Evolutionary conservation across 2,329 filamentous ascomycete species (phyloP).

Genomic region (Claviceps sp.): DNA sequence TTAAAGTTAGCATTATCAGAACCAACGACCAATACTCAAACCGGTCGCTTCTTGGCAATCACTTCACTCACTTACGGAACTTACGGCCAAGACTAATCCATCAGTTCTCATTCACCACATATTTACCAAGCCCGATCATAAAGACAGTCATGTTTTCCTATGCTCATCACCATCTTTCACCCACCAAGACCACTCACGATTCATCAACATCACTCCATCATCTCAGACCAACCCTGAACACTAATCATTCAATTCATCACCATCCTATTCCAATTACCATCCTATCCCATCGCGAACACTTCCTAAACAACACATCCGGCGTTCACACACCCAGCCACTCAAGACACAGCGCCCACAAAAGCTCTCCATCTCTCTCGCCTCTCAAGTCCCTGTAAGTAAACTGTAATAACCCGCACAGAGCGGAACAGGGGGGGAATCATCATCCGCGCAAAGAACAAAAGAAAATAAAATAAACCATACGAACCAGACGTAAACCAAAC

Average conservation of each 20-base stretch:
- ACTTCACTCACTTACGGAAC: no score
- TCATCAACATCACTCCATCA: neutral
- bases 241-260: conserved; percentile 1
- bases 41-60: no score
- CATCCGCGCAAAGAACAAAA: neutral
- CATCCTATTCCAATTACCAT: neutral
- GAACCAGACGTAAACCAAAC: neutral
- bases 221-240: neutral
- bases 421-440: neutral
- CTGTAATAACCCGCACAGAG: neutral
- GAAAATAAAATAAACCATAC: neutral
- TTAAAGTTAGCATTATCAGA: no score
- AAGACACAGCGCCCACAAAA: neutral
- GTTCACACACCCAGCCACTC: neutral
- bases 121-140: no score
- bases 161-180: no score
- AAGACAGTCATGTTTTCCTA: no score
- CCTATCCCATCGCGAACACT: neutral
- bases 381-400: neutral
- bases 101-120: no score
- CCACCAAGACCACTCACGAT: no score
- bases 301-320: no score
- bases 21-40: no score
- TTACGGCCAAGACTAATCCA: no score
- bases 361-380: neutral